Base-by-base conservation (phyloP, 2,329 filamentous ascomycete genomes). In the Capronia epimyces region DNA sequence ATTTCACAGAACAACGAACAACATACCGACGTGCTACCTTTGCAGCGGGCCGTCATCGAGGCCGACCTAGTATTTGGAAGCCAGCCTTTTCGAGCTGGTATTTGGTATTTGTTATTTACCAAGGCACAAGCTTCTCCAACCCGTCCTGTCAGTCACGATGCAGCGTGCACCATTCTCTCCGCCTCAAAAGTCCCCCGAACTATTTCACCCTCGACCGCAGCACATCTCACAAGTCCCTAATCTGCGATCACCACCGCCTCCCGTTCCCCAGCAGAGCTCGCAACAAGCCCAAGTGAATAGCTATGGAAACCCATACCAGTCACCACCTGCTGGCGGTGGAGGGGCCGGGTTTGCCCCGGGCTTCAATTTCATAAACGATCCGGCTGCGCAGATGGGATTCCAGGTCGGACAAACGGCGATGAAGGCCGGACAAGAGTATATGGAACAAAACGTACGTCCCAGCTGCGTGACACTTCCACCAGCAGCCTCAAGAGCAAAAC, bases 201-300 rank as follows among this genome's bases (percentile, higher is more conserved):
- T 97, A 63, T 93, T 97, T 71, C 93, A 97, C 69, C 93, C 93
- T 52, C 89, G 97, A 52, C 93, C 93, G 56, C 93, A 98, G 71
- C 93, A 98, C 77, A 91, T 97, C 64, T 97, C 93, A 66, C 95
- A 90, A 52, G 93, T 98, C 43, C 93, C 93, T 39, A 93, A 97
- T 74, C 83, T 98, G 68, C 84, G 94, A 70, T 97, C 93, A 52
- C 93, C 93, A 55, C 91, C 89, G 55, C 90, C 88, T 31, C 78
- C 78, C 45, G 80, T 82, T 64, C 83, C 84, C 27, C 87, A 89
- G 59, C 86, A 87, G 65, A 40, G 32, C 21, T 79, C 83, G 56
- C 81, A 49, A 58, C 72, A 49, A 57, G 71, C 62, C 63, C 69
- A 49, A 25, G 43, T 56, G 4, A 63, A 63, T 57, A 64, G 68